phyloP scores from a whole-genome alignment of 176 grass and related monocot species.

The Aegilops speltoides region DNA sequence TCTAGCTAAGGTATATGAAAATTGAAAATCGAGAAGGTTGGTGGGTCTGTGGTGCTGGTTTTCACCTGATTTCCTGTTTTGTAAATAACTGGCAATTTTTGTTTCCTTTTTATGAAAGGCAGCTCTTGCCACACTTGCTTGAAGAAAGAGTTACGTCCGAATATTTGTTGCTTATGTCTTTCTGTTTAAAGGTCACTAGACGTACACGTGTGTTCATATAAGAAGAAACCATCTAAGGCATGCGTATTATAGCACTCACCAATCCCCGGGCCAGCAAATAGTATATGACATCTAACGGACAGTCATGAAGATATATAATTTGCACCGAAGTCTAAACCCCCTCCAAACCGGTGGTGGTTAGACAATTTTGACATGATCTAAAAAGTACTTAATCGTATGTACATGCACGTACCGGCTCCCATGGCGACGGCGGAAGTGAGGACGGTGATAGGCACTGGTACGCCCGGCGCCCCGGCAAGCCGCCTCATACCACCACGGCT shows the following conservation, averaged over 20 bases:
- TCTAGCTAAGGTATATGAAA: not conserved
- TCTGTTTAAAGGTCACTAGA: not conserved
- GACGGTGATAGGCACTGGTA: slow-evolving; percentile 2
- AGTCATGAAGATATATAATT: not conserved
- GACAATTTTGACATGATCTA: not conserved
- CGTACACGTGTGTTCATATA: not conserved
- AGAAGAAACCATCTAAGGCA: no score
- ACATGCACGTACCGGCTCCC: not conserved
- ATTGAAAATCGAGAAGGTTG: not conserved
- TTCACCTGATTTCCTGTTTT: not conserved
- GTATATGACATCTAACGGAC: not conserved
- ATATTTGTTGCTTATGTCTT: not conserved
- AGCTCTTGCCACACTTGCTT: no score
- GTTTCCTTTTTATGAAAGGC: no score
- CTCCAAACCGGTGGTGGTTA: not conserved
- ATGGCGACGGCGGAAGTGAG: slow-evolving; percentile 11
- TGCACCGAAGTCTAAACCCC: not conserved
- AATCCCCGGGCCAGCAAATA: not conserved
- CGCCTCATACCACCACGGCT: not conserved
- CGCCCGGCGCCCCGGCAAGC: not conserved
- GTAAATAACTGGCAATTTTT: not conserved
- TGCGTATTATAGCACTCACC: not conserved
- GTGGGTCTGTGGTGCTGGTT: no score
- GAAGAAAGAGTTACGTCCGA: not conserved
- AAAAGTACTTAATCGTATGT: not conserved